These are phyloP conservation scores for Malassezia dermatis DNA, from an alignment of 1,284 basidiomycete species.

Conservation along the genomic window DNA sequence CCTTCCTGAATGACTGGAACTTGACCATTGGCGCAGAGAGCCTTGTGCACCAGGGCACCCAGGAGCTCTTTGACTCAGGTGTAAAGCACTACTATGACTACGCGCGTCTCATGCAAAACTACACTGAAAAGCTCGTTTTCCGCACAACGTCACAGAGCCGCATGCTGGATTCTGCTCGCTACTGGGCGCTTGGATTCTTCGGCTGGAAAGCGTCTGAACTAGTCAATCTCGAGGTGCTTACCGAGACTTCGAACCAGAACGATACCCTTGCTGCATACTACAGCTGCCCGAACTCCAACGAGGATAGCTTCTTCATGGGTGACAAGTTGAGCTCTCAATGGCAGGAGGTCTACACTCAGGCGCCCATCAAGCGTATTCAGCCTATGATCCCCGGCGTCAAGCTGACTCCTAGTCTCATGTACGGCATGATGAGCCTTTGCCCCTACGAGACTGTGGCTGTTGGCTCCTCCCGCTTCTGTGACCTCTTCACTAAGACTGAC, in stretches of 20 bases:
- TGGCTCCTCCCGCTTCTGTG: constrained; percentile 57
- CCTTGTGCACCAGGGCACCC: constrained; percentile 68
- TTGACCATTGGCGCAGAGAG: constrained; percentile 57
- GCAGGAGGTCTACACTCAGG: constrained; percentile 38
- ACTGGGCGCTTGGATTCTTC: constrained; percentile 47
- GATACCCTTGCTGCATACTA: constrained; percentile 67
- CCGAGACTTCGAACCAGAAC: constrained; percentile 51
- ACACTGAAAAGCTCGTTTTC: constrained; percentile 31
- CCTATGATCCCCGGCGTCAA: constrained; percentile 24
- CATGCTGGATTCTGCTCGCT: constrained; percentile 78
- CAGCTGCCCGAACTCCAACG: constrained; percentile 53
- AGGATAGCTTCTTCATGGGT: constrained; percentile 54
- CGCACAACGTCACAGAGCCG: constrained; percentile 54
- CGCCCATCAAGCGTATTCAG: constrained; percentile 32
- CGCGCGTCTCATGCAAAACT: constrained; percentile 29
- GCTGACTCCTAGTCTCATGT: constrained; percentile 50
- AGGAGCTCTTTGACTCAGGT: constrained; percentile 54
- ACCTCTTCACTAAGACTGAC: constrained; percentile 74
- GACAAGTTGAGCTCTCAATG: constrained; percentile 49
- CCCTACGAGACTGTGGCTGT: constrained; percentile 37
- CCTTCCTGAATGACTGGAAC: constrained; percentile 64
- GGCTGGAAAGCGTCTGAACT: constrained; percentile 25
- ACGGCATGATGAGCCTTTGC: constrained; percentile 48
- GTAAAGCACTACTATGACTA: constrained; percentile 43
- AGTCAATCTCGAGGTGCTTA: constrained; percentile 38